These are phyloP conservation scores for Solanum lycopersicoides DNA, from an alignment of 257 asterid species.

Conservation along the genomic window DNA sequence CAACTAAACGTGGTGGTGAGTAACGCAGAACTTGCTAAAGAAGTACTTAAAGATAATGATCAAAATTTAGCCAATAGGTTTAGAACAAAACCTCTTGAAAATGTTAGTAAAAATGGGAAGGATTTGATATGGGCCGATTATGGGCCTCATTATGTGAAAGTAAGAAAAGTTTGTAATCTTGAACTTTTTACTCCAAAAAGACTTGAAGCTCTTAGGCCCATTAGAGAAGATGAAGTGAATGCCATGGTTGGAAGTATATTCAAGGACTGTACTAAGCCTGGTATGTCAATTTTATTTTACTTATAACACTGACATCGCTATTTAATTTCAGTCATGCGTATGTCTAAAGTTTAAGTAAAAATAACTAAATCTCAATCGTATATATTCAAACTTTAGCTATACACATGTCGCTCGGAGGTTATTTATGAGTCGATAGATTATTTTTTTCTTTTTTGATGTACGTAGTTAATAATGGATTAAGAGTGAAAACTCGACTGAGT, in stretches of 20 bases:
- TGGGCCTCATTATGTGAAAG: constrained; percentile 83
- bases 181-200: constrained; percentile 70
- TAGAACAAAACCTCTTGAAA: constrained; percentile 14
- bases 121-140: constrained; percentile 91
- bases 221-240: constrained; percentile 77
- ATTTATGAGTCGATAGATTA: background rate
- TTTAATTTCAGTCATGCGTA: background rate
- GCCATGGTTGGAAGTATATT: constrained; percentile 64
- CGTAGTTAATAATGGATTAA: background rate
- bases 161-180: constrained; percentile 68
- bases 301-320: rapidly evolving
- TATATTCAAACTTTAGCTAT: background rate
- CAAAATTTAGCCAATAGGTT: constrained; percentile 25
- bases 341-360: background rate
- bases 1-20: constrained; percentile 22
- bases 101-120: constrained; percentile 59
- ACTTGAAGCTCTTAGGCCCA: constrained; percentile 66
- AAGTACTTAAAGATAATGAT: constrained; percentile 28
- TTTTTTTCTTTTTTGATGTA: background rate
- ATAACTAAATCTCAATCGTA: background rate
- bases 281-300: background rate
- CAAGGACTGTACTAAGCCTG: constrained; percentile 29
- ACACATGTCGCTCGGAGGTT: background rate
- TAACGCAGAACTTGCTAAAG: constrained; percentile 14
- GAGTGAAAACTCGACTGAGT: background rate